Percentiles rank a stretch among this genome's conserved stretches.
These are phyloP conservation scores for Sphagnum tenellum DNA, from an alignment of 225 moss, liverwort and hornwort species.

Conservation along the genomic window DNA sequence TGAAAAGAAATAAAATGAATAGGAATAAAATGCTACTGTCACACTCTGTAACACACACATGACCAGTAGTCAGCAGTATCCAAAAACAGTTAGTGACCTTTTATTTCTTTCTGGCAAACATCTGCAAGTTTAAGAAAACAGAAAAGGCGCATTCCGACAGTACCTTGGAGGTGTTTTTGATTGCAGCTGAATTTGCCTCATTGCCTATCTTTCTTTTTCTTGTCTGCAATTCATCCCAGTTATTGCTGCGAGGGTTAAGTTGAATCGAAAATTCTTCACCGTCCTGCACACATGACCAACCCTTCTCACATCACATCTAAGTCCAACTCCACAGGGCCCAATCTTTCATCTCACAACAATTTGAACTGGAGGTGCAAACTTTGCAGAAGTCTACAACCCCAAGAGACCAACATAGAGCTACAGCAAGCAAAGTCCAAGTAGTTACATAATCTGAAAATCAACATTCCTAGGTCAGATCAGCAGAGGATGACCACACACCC, in stretches of 20 bases:
- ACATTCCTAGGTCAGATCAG: not conserved
- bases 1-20: no score
- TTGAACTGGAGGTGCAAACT: no score
- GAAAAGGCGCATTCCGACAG: no score
- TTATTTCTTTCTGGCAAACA: not conserved
- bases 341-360: no score
- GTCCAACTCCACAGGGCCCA: not conserved
- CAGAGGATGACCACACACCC: no score
- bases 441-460: no score
- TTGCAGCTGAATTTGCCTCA: slow-evolving; percentile 23
- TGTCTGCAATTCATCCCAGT: slow-evolving; percentile 33
- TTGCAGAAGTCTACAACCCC: not conserved
- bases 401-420: slow-evolving; percentile 4
- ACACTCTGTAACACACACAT: no score
- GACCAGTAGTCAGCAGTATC: no score
- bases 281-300: slow-evolving; percentile 32
- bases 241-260: slow-evolving; percentile 50
- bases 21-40: no score
- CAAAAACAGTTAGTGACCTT: slow-evolving; percentile 19
- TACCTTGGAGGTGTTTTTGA: slow-evolving; percentile 2
- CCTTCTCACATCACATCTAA: not conserved
- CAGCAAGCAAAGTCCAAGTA: no score
- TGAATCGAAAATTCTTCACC: slow-evolving; percentile 70
- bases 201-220: slow-evolving; percentile 33
- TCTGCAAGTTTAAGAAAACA: no score